Base-by-base conservation (phyloP, 2,329 filamentous ascomycete genomes). In the Clarireedia hainanense region DNA sequence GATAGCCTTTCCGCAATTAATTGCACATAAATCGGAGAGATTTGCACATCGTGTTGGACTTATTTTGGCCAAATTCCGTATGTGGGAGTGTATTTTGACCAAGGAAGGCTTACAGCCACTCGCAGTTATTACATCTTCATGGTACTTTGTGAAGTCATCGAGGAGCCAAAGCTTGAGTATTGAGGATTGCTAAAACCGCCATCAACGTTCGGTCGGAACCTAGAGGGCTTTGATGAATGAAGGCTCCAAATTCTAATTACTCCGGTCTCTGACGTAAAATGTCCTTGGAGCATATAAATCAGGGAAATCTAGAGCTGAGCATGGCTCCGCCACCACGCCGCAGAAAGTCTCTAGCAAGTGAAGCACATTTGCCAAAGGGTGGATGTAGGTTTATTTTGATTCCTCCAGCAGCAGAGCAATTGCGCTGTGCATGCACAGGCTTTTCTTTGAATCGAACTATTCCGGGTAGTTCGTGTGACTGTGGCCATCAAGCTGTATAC, bases 311-410 rank as follows among this genome's bases (percentile, higher is more conserved):
- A 48, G 57, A 42, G 56, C 60, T 50, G 59, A 65, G 50, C 57
- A 65, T 65, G 60, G 66, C 63, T 47, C 63, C 63, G 50, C 64
- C 65, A 51, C 65, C 62, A 34, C 65, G 61, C 52, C 64, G 61
- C 63, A 64, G 65, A 55, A 68, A 62, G 59, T 60, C 63, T 36
- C 59, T 58, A 55, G 55, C 51, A 17, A 55, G 60, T 52, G 76
- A 79, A 56, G 77, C 72, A 39, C 73, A 72, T 50, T 72, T 84
- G 23, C 80, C 80, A 14, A 73, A 76, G 61, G 80, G 80, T 34
- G 78, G 81, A 62, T 84, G 80, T 61, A 78, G 79, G 58, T 83
- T 79, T 63, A 82, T 84, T 59, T 67, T 84, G 30, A 72, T 80
- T 27, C 73, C 78, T 55, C 78, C 80, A 5, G 78, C 80, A 63